Percentiles rank a stretch among this genome's conserved stretches.
Conservation (phyloP, 352 stramenopile genomes). For the Phytophthora quininea region DNA sequence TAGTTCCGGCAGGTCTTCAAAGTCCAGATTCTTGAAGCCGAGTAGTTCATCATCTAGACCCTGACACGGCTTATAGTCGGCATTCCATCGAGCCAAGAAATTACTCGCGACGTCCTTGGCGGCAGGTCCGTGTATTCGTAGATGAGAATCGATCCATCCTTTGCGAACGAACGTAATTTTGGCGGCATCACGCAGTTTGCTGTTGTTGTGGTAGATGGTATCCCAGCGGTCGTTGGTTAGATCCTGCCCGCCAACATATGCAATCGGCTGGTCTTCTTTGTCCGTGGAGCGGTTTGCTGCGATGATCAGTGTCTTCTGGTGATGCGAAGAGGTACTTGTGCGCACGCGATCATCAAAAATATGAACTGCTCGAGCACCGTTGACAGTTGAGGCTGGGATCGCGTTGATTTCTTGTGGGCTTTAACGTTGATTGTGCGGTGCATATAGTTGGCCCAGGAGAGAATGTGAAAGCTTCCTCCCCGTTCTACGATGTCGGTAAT, state of each 20-base stretch:
- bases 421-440: slow-evolving; percentile 40
- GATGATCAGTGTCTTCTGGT: slow-evolving; percentile 56
- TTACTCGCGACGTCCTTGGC: slow-evolving; percentile 54
- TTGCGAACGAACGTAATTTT: slow-evolving; percentile 38
- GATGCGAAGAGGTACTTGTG: slow-evolving; percentile 38
- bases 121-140: slow-evolving; percentile 49
- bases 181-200: slow-evolving; percentile 38
- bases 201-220: slow-evolving; percentile 51
- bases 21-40: slow-evolving; percentile 50
- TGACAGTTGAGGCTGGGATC: slow-evolving; percentile 13
- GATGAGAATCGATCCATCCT: slow-evolving; percentile 55
- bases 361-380: slow-evolving; percentile 24
- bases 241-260: slow-evolving; percentile 60
- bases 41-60: slow-evolving; percentile 37
- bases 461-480: slow-evolving; percentile 42
- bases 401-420: slow-evolving; percentile 45
- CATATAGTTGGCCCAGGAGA: slow-evolving; percentile 55
- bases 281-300: slow-evolving; percentile 16
- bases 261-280: slow-evolving; percentile 21
- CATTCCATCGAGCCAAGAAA: slow-evolving; percentile 62
- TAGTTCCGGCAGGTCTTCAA: slow-evolving; percentile 14
- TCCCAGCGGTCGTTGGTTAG: slow-evolving; percentile 61
- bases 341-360: slow-evolving; percentile 62
- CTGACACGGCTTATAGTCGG: slow-evolving; percentile 24
- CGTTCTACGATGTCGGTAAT: slow-evolving; percentile 35